phyloP scores from a whole-genome alignment of 2,329 filamentous ascomycete species.

The Colletotrichum camelliae region DNA sequence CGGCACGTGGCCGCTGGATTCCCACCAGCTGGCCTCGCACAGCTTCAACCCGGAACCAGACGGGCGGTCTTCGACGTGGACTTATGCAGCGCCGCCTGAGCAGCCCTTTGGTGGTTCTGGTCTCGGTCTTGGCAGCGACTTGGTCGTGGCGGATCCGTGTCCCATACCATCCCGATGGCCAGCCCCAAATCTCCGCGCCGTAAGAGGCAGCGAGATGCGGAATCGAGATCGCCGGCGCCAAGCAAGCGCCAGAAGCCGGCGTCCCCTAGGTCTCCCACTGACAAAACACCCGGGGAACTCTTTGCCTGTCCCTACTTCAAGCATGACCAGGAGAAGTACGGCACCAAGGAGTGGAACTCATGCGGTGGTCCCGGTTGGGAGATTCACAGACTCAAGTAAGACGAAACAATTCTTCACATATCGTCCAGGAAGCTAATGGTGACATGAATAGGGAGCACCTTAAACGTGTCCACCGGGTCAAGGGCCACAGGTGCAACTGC shows the following conservation, averaged over 20 bases:
- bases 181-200: background rate
- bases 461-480: background rate
- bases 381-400: slow-evolving; percentile 1
- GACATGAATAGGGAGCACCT: background rate
- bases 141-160: background rate
- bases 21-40: background rate
- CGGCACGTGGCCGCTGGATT: background rate
- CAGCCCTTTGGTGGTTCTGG: background rate
- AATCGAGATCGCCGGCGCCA: background rate
- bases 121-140: background rate
- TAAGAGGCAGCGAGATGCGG: background rate
- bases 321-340: background rate
- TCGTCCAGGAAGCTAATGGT: background rate
- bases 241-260: background rate
- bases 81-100: background rate
- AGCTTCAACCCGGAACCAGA: background rate
- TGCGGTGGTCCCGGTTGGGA: background rate
- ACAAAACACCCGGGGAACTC: background rate
- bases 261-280: background rate
- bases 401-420: background rate
- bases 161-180: background rate
- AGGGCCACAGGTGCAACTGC: background rate
- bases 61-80: background rate
- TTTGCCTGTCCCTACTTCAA: background rate
- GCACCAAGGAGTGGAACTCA: background rate